Percentiles rank a stretch among this genome's conserved stretches.
Conservation (phyloP, 306 rosid species). For the Rubus parviflorus region DNA sequence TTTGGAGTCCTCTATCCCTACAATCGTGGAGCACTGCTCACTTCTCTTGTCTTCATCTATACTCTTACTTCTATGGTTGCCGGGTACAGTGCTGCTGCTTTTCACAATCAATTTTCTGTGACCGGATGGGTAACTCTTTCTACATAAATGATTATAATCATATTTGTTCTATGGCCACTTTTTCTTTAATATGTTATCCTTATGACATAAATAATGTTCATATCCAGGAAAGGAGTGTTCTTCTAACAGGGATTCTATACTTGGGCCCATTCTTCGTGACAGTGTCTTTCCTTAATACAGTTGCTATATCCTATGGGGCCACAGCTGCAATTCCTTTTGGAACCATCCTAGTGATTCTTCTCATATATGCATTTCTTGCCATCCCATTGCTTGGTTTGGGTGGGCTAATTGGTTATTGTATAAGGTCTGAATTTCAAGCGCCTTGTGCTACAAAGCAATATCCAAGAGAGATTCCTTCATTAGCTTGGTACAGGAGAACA, state of each 20-base stretch:
- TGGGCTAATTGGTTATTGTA: constrained; percentile 63
- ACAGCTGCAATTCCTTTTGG: constrained; percentile 76
- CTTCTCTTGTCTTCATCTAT: constrained; percentile 53
- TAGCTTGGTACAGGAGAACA: constrained; percentile 76
- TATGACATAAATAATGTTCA: constrained; percentile 18
- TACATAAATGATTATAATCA: constrained; percentile 6
- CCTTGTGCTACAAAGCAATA: constrained; percentile 55
- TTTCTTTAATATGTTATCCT: constrained; percentile 3
- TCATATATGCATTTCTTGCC: constrained; percentile 46
- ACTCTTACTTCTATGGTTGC: constrained; percentile 62
- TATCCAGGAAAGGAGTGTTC: constrained; percentile 68
- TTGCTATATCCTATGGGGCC: constrained; percentile 63
- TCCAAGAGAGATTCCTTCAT: constrained; percentile 63
- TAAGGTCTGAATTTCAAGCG: constrained; percentile 60
- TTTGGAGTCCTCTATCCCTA: constrained; percentile 73
- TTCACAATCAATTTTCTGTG: constrained; percentile 62
- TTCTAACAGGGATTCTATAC: constrained; percentile 67
- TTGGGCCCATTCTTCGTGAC: constrained; percentile 65
- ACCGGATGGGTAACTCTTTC: constrained; percentile 66
- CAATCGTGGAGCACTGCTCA: constrained; percentile 70
- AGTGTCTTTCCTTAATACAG: constrained; percentile 56
- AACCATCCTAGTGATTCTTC: constrained; percentile 59
- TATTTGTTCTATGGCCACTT: neutral
- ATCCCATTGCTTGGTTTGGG: constrained; percentile 84
- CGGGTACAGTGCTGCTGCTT: constrained; percentile 77